phyloP scores from a whole-genome alignment of 1,284 basidiomycete species.

The Apiotrichum domesticum region DNA sequence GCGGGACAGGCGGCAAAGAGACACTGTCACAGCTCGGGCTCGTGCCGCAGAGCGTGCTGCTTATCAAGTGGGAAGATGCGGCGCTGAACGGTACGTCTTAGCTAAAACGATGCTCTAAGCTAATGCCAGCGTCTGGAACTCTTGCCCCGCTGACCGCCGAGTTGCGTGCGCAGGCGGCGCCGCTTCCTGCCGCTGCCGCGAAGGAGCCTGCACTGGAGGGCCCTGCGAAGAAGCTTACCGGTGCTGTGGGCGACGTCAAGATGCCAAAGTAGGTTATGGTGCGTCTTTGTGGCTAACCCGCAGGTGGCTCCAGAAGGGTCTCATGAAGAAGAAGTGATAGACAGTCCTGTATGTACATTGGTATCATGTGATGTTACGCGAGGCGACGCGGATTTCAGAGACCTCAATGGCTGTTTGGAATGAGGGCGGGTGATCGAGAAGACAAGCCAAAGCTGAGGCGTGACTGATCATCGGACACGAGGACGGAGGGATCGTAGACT shows the following conservation, averaged over 20 bases:
- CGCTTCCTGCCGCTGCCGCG: constrained; percentile 29
- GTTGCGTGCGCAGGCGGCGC: constrained; percentile 33
- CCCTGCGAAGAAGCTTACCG: constrained; percentile 35
- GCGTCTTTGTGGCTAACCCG: neutral
- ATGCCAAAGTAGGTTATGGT: constrained; percentile 7
- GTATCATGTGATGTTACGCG: too few species aligned
- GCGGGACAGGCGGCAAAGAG: constrained; percentile 39
- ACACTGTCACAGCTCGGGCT: constrained; percentile 38
- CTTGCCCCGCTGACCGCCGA: constrained; percentile 39
- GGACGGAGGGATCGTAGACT: too few species aligned
- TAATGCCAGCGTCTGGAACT: constrained; percentile 25
- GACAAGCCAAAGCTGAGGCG: too few species aligned
- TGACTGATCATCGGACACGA: too few species aligned
- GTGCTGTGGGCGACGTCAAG: constrained; percentile 11
- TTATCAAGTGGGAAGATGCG: constrained; percentile 42
- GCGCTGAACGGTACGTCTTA: constrained; percentile 41
- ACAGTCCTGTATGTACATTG: neutral
- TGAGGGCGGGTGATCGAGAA: too few species aligned
- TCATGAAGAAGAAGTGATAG: constrained; percentile 42
- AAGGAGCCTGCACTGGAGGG: constrained; percentile 23
- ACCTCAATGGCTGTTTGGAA: too few species aligned
- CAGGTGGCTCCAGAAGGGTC: constrained; percentile 37
- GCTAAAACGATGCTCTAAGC: neutral
- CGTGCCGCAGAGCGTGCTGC: constrained; percentile 45
- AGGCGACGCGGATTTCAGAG: too few species aligned